Evolutionary conservation across 345 rosid species (phyloP), one percentile per base, ranked within the genome.

Genomic region (Eucalyptus pauciflora): DNA sequence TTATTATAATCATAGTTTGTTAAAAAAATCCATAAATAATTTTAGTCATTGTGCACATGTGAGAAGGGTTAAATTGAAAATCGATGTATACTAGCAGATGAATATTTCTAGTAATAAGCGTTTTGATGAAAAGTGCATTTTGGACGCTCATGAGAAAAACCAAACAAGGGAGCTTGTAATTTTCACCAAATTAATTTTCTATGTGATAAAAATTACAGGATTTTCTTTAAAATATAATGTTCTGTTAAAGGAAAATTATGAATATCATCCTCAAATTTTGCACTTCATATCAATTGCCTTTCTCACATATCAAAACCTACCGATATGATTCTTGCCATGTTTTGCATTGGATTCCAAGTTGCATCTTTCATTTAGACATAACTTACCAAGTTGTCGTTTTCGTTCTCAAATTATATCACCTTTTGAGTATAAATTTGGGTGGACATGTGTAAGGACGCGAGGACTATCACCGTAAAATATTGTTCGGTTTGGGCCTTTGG

Each of bases 401-500:
- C 8, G 2, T 71, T 71, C 25, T 17, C 45, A 16, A 17, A 33
- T 69, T 10, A 69, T 33, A 56, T 60, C 13, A 17, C 45, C 25
- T 33, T 3, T 71, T 0, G 46, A 18, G 14, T 71, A 5, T 18
- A 41, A 71, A 71, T 37, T 10, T 37, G 27, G 46, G 14, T 18
- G 46, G 25, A 3, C 81, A 10, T 5, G 80, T 52, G 25, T 8
- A 52, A 52, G 10, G 58, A 52, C 2, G 2, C 2, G 0, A 0
- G 58, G 25, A 52, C 10, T 4, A 52, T 52, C 9, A 52, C 1
- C 18, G 4, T 52, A 10, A 18, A 18, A 18, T 3, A 52, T 52
- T 52, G 4, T 1, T 3, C 0, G 4, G 1, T 52, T 52, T 52
- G 4, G 0, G 58, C 2, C 4, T 18, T 52, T 52, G 2, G 4